Evolutionary conservation across 2,329 filamentous ascomycete genomes (phyloP), one percentile per base, ranked within the genome.

Genomic region (Penicillium sp.): DNA sequence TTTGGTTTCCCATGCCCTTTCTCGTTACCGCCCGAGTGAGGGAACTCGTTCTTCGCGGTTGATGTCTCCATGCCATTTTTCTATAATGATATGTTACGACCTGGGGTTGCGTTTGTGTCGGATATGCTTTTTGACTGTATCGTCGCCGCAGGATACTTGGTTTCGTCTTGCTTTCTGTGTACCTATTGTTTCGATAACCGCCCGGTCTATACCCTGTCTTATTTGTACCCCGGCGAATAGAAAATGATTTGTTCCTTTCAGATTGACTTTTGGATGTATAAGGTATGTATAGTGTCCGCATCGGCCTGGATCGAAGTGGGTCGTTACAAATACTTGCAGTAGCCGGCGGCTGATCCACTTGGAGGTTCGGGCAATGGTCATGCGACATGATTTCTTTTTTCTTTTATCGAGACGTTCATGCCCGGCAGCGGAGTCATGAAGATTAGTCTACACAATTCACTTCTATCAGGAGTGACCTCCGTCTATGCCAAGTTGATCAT

Each of bases 61-160:
- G 61, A 66, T 67, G 63, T 62, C 55, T 66, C 51, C 50, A 66
- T 50, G 65, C 55, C 53, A 57, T 63, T 56, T 56, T 55, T 57
- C 56, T 57, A 55, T 66, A 63, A 67, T 65, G 65, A 66, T 57
- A 52, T 60, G 49, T 64, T 57, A 67, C 55, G 65, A 67, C 47
- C 47, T 55, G 46, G 47, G 51, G 37, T 39, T 39, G 31, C 41
- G 33, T 58, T 56, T 35, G 44, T 60, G 50, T 58, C 51, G 24
- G 54, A 50, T 56, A 56, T 41, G 52, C 46, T 53, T 56, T 59
- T 39, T 57, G 41, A 50, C 19, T 49, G 41, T 59, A 46, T 63
- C 22, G 22, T 46, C 19, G 16, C 52, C 62, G 55, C 54, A 52
- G 50, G 50, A 50, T 46, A 40, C 46, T 54, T 50, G 41, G 27